Evolutionary conservation across 2,329 filamentous ascomycete genomes (phyloP).

Genomic region (Lasiodiplodia sp.): DNA sequence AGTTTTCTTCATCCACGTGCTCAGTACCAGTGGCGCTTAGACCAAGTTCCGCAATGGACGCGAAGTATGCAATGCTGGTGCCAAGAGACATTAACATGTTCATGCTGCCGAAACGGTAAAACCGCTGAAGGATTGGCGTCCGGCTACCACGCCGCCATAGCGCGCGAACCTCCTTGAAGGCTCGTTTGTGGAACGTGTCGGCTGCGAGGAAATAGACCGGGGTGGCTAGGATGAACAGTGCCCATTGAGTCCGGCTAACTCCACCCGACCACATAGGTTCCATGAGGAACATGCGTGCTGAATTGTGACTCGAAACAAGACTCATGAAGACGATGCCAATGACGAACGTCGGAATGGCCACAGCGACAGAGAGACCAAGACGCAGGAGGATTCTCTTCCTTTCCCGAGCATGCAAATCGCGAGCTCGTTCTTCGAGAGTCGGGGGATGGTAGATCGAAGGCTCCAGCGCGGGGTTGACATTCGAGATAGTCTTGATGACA

Average conservation of each 20-base stretch:
- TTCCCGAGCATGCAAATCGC: constrained; percentile 73
- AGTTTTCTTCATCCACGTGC: constrained; percentile 45
- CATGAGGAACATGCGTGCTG: constrained; percentile 71
- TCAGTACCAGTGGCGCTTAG: constrained; percentile 57
- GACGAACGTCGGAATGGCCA: constrained; percentile 83
- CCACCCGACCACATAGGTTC: constrained; percentile 71
- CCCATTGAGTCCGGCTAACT: constrained; percentile 78
- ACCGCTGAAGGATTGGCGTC: constrained; percentile 74
- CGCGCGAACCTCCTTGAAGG: constrained; percentile 77
- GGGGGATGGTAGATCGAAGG: constrained; percentile 79
- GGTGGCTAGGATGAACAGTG: constrained; percentile 81
- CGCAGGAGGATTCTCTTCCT: constrained; percentile 72
- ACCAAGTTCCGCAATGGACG: constrained; percentile 78
- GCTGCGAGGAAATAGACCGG: constrained; percentile 88
- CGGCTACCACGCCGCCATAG: constrained; percentile 80
- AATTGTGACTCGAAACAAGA: constrained; percentile 68
- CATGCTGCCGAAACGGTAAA: constrained; percentile 97
- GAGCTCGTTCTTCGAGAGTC: constrained; percentile 82
- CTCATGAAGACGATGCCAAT: constrained; percentile 93
- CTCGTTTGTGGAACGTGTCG: constrained; percentile 81
- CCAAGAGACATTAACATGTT: constrained; percentile 91
- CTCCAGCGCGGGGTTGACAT: constrained; percentile 69
- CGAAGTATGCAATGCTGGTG: constrained; percentile 85
- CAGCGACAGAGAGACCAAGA: constrained; percentile 71
- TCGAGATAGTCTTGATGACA: constrained; percentile 72